phyloP scores from a whole-genome alignment of 2,329 filamentous ascomycete genomes.

The Diaporthe batatas region DNA sequence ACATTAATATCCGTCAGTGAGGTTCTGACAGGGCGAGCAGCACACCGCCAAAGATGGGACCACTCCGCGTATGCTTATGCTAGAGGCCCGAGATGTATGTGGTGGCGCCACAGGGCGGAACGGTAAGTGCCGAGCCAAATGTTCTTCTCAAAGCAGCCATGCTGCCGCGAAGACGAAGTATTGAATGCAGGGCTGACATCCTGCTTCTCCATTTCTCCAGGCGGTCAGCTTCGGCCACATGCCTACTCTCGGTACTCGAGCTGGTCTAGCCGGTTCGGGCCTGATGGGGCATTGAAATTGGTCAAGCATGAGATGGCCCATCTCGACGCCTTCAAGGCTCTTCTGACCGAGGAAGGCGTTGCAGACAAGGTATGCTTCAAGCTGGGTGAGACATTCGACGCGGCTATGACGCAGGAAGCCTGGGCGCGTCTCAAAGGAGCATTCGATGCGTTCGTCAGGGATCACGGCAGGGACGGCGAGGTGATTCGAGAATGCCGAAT shows the following conservation, averaged over 20 bases:
- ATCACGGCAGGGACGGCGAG: conserved; percentile 48
- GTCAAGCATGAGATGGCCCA: conserved; percentile 50
- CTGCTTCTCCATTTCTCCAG: not conserved
- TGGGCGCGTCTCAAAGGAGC: conserved; percentile 48
- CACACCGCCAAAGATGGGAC: conserved; percentile 42
- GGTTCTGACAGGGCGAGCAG: conserved; percentile 14
- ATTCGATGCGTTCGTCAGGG: conserved; percentile 47
- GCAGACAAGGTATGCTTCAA: conserved; percentile 49
- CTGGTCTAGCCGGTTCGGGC: conserved; percentile 48
- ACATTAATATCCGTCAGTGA: not conserved
- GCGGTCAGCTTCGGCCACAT: conserved; percentile 45
- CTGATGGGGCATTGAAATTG: conserved; percentile 48
- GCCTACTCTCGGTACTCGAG: conserved; percentile 49
- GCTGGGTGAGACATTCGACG: conserved; percentile 51
- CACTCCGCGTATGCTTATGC: conserved; percentile 41
- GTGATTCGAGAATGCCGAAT: conserved; percentile 46
- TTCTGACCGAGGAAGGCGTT: conserved; percentile 44
- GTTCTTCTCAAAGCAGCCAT: not conserved
- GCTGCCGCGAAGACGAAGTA: too few relatives aligned
- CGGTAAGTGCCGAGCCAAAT: conserved; percentile 42
- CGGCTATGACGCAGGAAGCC: conserved; percentile 50
- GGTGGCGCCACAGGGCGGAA: conserved; percentile 46
- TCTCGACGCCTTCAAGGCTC: conserved; percentile 42
- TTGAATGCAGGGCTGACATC: conserved; percentile 11
- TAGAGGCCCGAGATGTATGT: conserved; percentile 44